Conservation (phyloP, 2,329 filamentous ascomycete genomes). For the Teratosphaeria epicoccoides region DNA sequence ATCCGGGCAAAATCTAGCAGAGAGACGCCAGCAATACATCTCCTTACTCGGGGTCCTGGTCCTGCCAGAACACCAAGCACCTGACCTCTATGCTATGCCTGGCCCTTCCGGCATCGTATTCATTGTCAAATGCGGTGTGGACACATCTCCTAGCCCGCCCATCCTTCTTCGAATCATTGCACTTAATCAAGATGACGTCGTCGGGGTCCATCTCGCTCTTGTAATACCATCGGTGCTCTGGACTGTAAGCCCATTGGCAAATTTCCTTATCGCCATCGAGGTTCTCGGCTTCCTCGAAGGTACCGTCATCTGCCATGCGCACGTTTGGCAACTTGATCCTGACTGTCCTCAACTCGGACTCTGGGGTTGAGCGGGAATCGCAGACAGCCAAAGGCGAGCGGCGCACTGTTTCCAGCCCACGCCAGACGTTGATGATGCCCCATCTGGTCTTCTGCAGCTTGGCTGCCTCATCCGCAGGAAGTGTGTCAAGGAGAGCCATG, state of each 20-base stretch:
- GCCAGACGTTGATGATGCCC: constrained; percentile 3
- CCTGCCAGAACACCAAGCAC: constrained; percentile 5
- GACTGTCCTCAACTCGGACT: background rate
- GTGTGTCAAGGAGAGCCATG: background rate
- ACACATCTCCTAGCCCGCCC: background rate
- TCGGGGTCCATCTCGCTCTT: background rate
- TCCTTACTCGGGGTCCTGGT: background rate
- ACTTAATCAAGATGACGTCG: constrained; percentile 2
- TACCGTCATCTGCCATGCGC: background rate
- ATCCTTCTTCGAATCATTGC: constrained; percentile 2
- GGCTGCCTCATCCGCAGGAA: background rate
- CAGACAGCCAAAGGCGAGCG: background rate
- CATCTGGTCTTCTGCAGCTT: background rate
- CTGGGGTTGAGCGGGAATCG: background rate
- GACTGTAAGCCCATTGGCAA: background rate
- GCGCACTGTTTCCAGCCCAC: background rate
- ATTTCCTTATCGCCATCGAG: background rate
- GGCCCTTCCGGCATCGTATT: background rate
- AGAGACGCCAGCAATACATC: too few relatives aligned
- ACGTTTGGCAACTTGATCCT: background rate
- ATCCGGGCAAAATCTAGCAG: too few relatives aligned
- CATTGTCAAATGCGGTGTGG: background rate
- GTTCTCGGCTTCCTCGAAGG: background rate
- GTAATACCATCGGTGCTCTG: constrained; percentile 1
- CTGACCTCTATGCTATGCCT: constrained; percentile 13